Percentiles rank a stretch among this genome's conserved stretches.
Evolutionary conservation across 1,139 yeast species (phyloP).

Genomic region (Candida sojae): DNA sequence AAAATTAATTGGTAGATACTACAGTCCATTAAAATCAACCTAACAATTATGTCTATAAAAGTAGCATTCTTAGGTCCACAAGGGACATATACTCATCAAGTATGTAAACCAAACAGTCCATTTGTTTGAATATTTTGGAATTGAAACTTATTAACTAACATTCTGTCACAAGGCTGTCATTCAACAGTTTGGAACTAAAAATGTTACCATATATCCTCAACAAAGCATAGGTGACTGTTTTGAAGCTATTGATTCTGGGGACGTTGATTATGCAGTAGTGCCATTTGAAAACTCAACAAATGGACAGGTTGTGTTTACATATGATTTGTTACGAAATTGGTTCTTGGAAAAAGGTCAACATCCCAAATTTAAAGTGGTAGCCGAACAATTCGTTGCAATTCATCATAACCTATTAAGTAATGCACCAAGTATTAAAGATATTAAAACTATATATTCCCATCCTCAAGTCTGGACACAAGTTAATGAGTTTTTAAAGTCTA

Average conservation of each 20-base stretch:
- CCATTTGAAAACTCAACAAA: slow-evolving; percentile 95
- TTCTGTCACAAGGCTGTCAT: slow-evolving; percentile 56
- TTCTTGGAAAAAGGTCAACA: slow-evolving; percentile 26
- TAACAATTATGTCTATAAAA: slow-evolving; percentile 20
- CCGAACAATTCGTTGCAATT: slow-evolving; percentile 80
- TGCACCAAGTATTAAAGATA: slow-evolving; percentile 41
- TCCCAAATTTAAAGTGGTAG: slow-evolving; percentile 52
- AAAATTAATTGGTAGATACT: background rate
- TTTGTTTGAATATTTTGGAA: too few species aligned
- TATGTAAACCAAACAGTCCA: slow-evolving; percentile 18
- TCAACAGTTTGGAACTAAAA: slow-evolving; percentile 62
- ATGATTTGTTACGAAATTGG: slow-evolving; percentile 78
- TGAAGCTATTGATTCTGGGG: slow-evolving; percentile 42
- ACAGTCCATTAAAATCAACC: background rate
- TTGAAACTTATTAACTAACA: too few species aligned
- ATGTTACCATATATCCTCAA: slow-evolving; percentile 46
- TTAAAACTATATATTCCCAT: slow-evolving; percentile 74
- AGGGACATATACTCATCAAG: slow-evolving; percentile 92
- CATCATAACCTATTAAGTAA: slow-evolving; percentile 73
- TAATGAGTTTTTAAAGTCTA: slow-evolving; percentile 47
- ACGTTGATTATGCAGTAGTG: slow-evolving; percentile 73
- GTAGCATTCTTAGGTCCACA: slow-evolving; percentile 84
- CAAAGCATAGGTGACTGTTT: slow-evolving; percentile 66
- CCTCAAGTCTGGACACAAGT: slow-evolving; percentile 99
- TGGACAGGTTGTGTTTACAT: slow-evolving; percentile 87